Percentiles rank a stretch among this genome's conserved stretches.
These are phyloP conservation scores for Kwoniella botswanensis DNA, from an alignment of 768 basidiomycete genomes.

Conservation along the genomic window DNA sequence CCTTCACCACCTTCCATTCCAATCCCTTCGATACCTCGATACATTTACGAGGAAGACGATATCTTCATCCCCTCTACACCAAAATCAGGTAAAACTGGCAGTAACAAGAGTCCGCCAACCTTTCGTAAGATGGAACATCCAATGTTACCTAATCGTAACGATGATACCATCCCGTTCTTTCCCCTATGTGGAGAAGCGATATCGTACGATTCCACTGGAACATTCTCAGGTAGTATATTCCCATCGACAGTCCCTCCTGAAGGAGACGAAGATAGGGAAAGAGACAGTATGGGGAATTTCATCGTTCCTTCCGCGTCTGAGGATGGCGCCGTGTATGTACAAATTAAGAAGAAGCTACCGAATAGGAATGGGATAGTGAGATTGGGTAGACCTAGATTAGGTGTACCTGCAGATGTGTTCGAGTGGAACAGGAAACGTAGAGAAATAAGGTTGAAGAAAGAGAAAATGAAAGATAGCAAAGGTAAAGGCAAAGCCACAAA, in stretches of 20 bases:
- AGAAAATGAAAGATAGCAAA: neutral
- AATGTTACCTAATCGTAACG: slow-evolving; percentile 15
- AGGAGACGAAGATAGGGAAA: slow-evolving; percentile 14
- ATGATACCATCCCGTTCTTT: slow-evolving; percentile 23
- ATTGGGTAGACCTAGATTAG: neutral
- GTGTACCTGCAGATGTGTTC: neutral
- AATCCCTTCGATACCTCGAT: neutral
- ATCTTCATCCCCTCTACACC: neutral
- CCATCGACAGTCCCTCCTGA: slow-evolving; percentile 4
- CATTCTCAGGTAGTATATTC: slow-evolving; percentile 32
- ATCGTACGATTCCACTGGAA: slow-evolving; percentile 1
- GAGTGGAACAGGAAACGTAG: neutral
- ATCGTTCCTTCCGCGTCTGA: slow-evolving; percentile 19
- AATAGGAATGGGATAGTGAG: neutral
- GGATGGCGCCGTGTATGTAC: neutral
- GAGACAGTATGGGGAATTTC: slow-evolving; percentile 9
- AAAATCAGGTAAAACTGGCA: neutral
- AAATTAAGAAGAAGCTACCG: neutral
- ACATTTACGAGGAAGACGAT: neutral
- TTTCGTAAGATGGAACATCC: neutral
- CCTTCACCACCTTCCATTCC: neutral
- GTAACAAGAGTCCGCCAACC: too few relatives aligned
- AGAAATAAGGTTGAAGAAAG: neutral
- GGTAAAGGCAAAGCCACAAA: neutral
- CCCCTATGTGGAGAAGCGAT: slow-evolving; percentile 33